Conservation (phyloP, 2,329 filamentous ascomycete genomes). For the Dryadomyces quercus-mongolicae region DNA sequence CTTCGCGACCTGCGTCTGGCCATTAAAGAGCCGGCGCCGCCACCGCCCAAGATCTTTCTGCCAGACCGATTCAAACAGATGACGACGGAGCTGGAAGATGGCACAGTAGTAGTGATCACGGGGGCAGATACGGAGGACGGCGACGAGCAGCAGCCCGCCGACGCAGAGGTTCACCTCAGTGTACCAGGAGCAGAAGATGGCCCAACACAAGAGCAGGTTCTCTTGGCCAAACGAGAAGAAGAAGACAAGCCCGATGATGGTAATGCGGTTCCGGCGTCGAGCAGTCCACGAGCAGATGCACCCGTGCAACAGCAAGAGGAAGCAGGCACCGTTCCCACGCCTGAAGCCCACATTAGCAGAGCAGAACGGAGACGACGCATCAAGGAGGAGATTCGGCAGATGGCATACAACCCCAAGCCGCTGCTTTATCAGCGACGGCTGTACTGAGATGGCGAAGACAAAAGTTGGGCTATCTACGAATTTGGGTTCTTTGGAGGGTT, state of each 20-base stretch:
- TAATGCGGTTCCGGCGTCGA: neutral
- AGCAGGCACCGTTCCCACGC: neutral
- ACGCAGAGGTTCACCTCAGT: slow-evolving; percentile 25
- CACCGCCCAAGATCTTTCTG: slow-evolving; percentile 35
- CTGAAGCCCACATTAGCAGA: slow-evolving; percentile 34
- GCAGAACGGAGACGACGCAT: slow-evolving; percentile 42
- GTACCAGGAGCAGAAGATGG: neutral
- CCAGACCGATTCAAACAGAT: slow-evolving; percentile 36
- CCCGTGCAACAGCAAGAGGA: slow-evolving; percentile 12
- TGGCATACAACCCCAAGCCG: slow-evolving; percentile 17
- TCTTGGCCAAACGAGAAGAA: neutral
- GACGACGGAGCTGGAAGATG: slow-evolving; percentile 34
- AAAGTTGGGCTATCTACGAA: neutral
- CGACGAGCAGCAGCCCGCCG: slow-evolving; percentile 13
- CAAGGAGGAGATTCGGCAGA: slow-evolving; percentile 14
- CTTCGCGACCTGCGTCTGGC: slow-evolving; percentile 64
- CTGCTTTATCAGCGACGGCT: slow-evolving; percentile 43
- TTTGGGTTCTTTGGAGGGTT: neutral
- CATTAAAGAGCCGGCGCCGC: slow-evolving; percentile 41
- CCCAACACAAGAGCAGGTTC: neutral
- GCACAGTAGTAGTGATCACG: slow-evolving; percentile 25
- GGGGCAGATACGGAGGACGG: slow-evolving; percentile 15
- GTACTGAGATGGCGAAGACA: slow-evolving; percentile 25
- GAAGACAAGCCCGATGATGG: neutral
- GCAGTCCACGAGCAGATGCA: neutral